A percentile compares a stretch with the other conserved stretches of the same genome.
Conservation (phyloP, 441 rosid genomes). For the Brassica balearica region DNA sequence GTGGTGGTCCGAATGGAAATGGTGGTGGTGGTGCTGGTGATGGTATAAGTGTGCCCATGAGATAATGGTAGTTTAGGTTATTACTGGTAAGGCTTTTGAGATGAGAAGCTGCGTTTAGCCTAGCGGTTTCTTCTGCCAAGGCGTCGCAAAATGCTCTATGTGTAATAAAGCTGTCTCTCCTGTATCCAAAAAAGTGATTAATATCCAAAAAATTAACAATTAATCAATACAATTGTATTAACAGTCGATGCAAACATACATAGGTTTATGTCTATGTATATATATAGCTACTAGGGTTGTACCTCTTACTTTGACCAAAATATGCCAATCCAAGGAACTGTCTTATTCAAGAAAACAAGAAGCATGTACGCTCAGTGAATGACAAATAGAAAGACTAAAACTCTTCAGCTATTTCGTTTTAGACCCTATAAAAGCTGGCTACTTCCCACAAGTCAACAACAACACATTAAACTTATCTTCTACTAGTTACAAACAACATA, state of each 20-base stretch:
- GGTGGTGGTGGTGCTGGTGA: conserved; percentile 51
- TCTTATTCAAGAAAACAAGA: conserved; percentile 31
- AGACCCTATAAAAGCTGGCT: conserved; percentile 32
- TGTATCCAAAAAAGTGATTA: conserved; percentile 33
- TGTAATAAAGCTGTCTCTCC: conserved; percentile 91
- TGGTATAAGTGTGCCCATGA: conserved; percentile 54
- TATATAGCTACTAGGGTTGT: not conserved
- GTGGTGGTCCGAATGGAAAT: conserved; percentile 47
- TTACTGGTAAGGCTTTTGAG: conserved; percentile 45
- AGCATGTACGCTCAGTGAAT: conserved; percentile 23
- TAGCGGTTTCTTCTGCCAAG: conserved; percentile 90
- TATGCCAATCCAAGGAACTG: not conserved
- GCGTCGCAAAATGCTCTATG: conserved; percentile 97
- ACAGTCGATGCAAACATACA: not conserved
- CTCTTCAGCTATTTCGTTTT: not conserved
- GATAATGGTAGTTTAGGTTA: conserved; percentile 54
- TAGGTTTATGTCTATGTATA: not conserved
- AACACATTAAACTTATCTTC: not conserved
- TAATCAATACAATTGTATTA: not conserved
- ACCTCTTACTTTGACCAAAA: conserved; percentile 10
- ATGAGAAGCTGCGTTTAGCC: conserved; percentile 73
- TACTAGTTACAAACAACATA: conserved; percentile 5
- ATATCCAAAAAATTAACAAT: not conserved
- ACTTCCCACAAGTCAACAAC: conserved; percentile 25
- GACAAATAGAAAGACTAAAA: conserved; percentile 12